phyloP scores from a whole-genome alignment of 2,329 filamentous ascomycete genomes.

The Stachybotrys elegans region DNA sequence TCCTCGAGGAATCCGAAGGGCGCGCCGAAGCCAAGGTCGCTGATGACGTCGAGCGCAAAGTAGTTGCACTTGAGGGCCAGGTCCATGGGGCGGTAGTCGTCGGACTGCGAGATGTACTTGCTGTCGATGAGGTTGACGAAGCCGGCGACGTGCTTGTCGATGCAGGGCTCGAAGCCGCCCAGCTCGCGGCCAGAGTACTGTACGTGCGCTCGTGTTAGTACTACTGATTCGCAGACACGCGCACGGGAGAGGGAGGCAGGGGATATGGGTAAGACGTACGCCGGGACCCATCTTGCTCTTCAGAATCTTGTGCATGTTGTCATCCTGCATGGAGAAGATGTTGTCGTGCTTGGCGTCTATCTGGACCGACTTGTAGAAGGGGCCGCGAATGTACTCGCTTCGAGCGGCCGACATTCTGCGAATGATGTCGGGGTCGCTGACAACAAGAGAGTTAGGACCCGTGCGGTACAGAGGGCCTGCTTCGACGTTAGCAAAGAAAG shows the following conservation, averaged over 20 bases:
- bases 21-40: constrained; percentile 18
- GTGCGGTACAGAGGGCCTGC: not conserved
- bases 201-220: not conserved
- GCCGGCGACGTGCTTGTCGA: not conserved
- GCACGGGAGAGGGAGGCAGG: not conserved
- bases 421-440: not conserved
- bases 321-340: constrained; percentile 2
- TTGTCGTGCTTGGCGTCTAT: constrained; percentile 1
- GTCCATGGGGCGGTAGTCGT: constrained; percentile 1
- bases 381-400: not conserved
- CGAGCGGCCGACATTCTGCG: constrained; percentile 1
- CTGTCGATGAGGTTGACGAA: not conserved
- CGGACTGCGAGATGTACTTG: not conserved
- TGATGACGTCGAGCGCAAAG: constrained; percentile 20
- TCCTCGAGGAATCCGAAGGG: constrained; percentile 19
- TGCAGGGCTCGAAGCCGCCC: constrained; percentile 1
- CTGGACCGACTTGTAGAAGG: not conserved
- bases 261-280: not conserved
- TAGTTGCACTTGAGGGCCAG: constrained; percentile 5
- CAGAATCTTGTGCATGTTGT: not conserved
- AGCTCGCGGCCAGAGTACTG: constrained; percentile 1
- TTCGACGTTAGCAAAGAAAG: not conserved
- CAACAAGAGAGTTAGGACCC: not conserved
- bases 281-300: constrained; percentile 3
- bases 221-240: not conserved